Percentiles rank a stretch among this genome's conserved stretches.
phyloP scores from a whole-genome alignment of 352 stramenopile genomes.

The Globisporangium spiculum region DNA sequence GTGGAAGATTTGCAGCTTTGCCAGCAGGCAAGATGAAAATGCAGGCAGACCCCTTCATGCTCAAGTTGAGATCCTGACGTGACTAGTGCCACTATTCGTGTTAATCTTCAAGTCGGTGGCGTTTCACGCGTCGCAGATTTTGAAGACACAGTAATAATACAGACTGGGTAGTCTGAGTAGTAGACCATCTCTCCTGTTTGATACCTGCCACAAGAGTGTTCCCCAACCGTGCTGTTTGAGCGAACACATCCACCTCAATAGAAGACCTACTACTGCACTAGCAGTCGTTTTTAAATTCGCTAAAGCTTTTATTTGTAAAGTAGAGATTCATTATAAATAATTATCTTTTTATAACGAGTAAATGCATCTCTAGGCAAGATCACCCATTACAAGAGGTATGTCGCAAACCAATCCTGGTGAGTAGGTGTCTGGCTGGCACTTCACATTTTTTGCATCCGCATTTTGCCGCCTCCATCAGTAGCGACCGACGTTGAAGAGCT shows the following conservation, averaged over 20 bases:
- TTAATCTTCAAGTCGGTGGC: not conserved
- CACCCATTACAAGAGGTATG: not conserved
- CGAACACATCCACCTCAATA: constrained; percentile 15
- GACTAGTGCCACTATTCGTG: constrained; percentile 24
- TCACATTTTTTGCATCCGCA: constrained; percentile 2
- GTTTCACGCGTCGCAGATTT: not conserved
- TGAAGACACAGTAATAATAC: not conserved
- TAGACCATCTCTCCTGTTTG: not conserved
- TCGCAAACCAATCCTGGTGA: not conserved
- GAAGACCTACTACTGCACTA: not conserved
- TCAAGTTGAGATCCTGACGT: constrained; percentile 34
- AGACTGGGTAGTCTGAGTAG: not conserved
- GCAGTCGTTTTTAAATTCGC: not conserved
- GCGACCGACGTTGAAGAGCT: constrained; percentile 12
- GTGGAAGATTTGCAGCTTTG: not conserved
- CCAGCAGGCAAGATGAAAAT: not conserved
- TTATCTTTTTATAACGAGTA: too few relatives aligned
- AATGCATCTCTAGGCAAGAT: not conserved
- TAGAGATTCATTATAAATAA: not conserved
- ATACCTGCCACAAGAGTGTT: constrained; percentile 19
- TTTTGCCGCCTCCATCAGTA: constrained; percentile 1
- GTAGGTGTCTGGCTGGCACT: not conserved
- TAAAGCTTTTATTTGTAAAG: not conserved
- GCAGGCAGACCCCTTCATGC: not conserved
- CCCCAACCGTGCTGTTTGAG: constrained; percentile 17